Evolutionary conservation across 305 asterid genomes (phyloP).

Genomic region (Petunia hybrid): DNA sequence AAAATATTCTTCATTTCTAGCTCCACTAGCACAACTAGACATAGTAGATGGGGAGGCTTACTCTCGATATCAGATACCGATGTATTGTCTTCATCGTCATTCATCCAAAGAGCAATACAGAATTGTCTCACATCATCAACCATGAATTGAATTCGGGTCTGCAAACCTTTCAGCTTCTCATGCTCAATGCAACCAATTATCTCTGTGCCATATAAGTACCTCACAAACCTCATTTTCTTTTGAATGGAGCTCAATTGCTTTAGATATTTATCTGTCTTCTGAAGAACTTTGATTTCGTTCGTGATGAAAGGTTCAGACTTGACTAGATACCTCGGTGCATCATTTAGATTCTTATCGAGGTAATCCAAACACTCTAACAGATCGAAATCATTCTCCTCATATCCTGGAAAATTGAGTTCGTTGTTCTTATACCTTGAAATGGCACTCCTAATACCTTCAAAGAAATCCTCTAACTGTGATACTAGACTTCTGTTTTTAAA

Average conservation of each 20-base stretch:
- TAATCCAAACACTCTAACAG: neutral
- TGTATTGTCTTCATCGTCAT: neutral
- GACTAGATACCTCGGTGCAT: neutral
- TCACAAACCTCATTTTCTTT: constrained; percentile 11
- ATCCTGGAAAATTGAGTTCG: no score
- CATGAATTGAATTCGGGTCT: neutral
- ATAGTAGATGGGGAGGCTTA: neutral
- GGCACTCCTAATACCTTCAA: neutral
- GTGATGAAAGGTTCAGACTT: neutral
- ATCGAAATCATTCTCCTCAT: neutral
- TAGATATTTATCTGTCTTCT: neutral
- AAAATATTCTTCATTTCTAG: neutral
- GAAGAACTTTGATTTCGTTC: neutral
- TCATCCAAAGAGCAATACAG: neutral
- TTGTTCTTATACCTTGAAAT: neutral
- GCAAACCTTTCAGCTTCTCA: neutral
- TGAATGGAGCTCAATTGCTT: neutral
- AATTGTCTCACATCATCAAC: neutral
- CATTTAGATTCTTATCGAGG: constrained; percentile 3
- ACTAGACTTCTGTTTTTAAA: neutral
- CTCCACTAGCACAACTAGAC: neutral
- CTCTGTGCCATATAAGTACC: neutral
- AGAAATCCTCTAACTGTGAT: neutral
- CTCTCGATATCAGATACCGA: neutral
- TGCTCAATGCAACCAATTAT: neutral